These are phyloP conservation scores for Pythium monospermum DNA, from an alignment of 352 stramenopile species.

Conservation along the genomic window DNA sequence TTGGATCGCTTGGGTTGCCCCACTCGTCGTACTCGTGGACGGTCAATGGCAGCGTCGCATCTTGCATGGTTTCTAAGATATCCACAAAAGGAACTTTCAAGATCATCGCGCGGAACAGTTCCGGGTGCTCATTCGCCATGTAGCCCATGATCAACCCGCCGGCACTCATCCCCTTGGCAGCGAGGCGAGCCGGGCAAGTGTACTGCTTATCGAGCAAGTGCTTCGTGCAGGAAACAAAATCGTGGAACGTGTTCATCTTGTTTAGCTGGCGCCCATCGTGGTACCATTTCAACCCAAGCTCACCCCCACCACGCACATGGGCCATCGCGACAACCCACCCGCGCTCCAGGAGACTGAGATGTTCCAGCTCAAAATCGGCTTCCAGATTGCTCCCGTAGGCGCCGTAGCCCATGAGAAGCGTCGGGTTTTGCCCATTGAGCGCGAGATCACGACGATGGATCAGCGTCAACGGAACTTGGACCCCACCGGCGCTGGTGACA, in stretches of 20 bases:
- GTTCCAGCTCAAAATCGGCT: slow-evolving; percentile 80
- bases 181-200: slow-evolving; percentile 57
- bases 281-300: slow-evolving; percentile 87
- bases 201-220: slow-evolving; percentile 57
- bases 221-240: slow-evolving; percentile 70
- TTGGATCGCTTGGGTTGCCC: slow-evolving; percentile 58
- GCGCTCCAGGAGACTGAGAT: slow-evolving; percentile 78
- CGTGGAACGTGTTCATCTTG: slow-evolving; percentile 86
- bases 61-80: slow-evolving; percentile 83
- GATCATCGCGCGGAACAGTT: slow-evolving; percentile 71
- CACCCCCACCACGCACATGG: slow-evolving; percentile 85
- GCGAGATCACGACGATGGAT: slow-evolving; percentile 57
- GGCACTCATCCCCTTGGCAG: slow-evolving; percentile 78
- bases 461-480: slow-evolving; percentile 71
- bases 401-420: slow-evolving; percentile 86
- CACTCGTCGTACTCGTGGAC: slow-evolving; percentile 92
- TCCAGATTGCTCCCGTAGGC: slow-evolving; percentile 87
- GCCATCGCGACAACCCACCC: slow-evolving; percentile 88
- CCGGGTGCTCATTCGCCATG: slow-evolving; percentile 77
- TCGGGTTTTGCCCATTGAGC: slow-evolving; percentile 59
- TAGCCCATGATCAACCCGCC: slow-evolving; percentile 84
- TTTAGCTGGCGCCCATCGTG: slow-evolving; percentile 63
- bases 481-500: slow-evolving; percentile 18
- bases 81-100: slow-evolving; percentile 90
- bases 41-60: slow-evolving; percentile 80